Evolutionary conservation across 805 yeast species (phyloP), one percentile per base, ranked within the genome.

Genomic region (Candida sakaeoensis): DNA sequence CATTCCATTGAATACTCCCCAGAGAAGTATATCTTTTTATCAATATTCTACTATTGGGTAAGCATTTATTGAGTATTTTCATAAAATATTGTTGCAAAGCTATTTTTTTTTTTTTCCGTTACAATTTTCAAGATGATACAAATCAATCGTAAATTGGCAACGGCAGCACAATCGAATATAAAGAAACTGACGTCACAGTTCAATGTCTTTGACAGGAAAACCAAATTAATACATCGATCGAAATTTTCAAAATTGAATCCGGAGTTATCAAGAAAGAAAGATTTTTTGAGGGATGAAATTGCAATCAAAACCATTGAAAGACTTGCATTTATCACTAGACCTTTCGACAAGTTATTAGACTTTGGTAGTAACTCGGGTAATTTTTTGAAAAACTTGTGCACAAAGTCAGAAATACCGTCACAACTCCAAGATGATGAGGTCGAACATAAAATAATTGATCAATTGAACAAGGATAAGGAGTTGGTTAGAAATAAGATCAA

Each of bases 281-380:
- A 87, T 48, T 87, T 85, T 51, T 60, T 87, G 18, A 68, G 89
- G 30, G 80, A 82, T 51, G 93, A 85, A 54, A 77, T 85, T 6
- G 89, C 93, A 1, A 53, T 68, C 17, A 74, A 85, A 38, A 80
- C 89, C 8, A 77, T 85, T 18, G 95, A 86, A 46, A 69, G 95
- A 47, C 59, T 87, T 38, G 80, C 88, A 2, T 82, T 85, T 57
- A 74, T 87, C 36, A 79, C 83, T 33, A 68, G 89, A 36, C 73
- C 74, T 16, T 80, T 85, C 50, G 65, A 72, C 14, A 65, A 67
- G 15, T 72, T 82, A 25, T 60, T 86, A 42, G 95, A 87, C 54
- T 73, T 84, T 42, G 95, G 95, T 3, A 72, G 82, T 8, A 79
- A 85, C 34, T 70, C 81, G 39, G 95, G 95, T 1, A 80, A 78